Evolutionary conservation across 2,329 filamentous ascomycete species (phyloP).

Genomic region (Cladosporium sp.): DNA sequence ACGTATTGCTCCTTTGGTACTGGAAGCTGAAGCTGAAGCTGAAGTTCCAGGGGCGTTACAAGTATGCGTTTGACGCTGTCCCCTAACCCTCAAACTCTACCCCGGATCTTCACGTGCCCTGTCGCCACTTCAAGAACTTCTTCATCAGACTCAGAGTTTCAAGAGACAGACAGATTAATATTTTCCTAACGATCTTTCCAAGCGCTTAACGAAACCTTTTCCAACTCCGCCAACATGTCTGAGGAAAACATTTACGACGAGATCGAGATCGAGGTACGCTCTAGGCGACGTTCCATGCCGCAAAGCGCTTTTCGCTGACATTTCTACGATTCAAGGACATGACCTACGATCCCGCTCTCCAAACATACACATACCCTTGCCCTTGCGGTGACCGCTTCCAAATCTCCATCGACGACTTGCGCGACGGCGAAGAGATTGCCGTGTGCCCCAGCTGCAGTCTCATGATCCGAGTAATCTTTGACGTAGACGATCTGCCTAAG

Average conservation of each 20-base stretch:
- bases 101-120: conserved; percentile 6
- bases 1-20: neutral
- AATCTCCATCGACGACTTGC: conserved; percentile 79
- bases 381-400: conserved; percentile 97
- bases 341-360: conserved; percentile 78
- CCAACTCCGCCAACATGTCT: conserved; percentile 24
- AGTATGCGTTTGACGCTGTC: neutral
- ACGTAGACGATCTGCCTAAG: conserved; percentile 59
- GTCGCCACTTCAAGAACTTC: conserved; percentile 8
- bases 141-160: conserved; percentile 6
- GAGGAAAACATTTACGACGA: conserved; percentile 76
- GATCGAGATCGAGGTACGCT: conserved; percentile 78
- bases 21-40: neutral
- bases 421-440: conserved; percentile 89
- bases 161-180: neutral
- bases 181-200: neutral
- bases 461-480: conserved; percentile 94
- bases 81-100: conserved; percentile 2
- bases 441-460: conserved; percentile 96
- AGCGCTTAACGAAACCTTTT: neutral
- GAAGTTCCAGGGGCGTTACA: too few relatives aligned
- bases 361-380: conserved; percentile 95
- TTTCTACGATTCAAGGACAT: conserved; percentile 61
- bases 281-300: neutral
- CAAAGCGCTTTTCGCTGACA: neutral